Base-by-base conservation (phyloP, 495 filamentous ascomycete species). In the Penicillium taxi region DNA sequence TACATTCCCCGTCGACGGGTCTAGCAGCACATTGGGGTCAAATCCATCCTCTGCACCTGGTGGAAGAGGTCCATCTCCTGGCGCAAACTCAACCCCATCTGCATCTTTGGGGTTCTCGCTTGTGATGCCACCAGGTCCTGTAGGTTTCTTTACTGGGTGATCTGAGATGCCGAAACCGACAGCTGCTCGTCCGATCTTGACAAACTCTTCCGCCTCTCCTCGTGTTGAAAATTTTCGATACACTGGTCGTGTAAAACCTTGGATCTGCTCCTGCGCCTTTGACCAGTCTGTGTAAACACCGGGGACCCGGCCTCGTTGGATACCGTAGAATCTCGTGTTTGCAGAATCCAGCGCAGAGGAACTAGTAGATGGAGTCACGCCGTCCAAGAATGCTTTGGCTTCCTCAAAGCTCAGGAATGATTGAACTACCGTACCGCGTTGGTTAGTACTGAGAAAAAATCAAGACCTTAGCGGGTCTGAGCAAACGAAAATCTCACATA, bases 201-300 rank as follows among this genome's bases (percentile, higher is more conserved):
- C 74, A 45, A 84, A 91, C 17, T 70, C 74, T 50, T 81, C 78
- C 3, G 91, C 91, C 50, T 96, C 89, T 31, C 70, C 72, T 6
- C 76, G 70, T 0, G 81, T 94, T 13, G 70, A 49, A 40, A 96
- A 98, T 35, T 74, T 82, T 59, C 82, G 83, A 52, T 83, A 85
- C 46, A 87, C 87, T 12, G 87, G 85, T 11, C 77, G 76, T 40
- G 78, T 80, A 54, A 77, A 81, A 4, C 85, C 86, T 5, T 65
- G 75, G 21, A 95, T 86, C 38, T 91, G 83, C 37, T 78, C 67
- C 44, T 84, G 73, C 2, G 82, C 86, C 16, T 71, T 72, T n/a
- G 69, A 54, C 89, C 89, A 98, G 37, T 89, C 78, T 4, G 80
- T 83, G 59, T 95, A 98, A 2, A 98, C 81, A 4, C 91, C 90